Conservation (phyloP, 2,329 filamentous ascomycete species). For the Pezicula rhizophila region DNA sequence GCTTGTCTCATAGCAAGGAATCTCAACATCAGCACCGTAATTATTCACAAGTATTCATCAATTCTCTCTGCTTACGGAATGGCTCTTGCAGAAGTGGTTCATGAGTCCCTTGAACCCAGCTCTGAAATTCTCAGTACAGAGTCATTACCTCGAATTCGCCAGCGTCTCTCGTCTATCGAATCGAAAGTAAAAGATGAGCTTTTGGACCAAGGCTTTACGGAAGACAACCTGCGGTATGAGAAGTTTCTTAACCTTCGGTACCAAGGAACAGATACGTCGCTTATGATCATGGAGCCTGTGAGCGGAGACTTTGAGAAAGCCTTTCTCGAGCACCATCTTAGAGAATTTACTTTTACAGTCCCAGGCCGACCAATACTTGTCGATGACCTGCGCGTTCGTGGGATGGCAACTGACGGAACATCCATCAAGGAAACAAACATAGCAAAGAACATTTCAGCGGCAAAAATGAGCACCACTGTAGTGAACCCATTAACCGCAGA, state of each 20-base stretch:
- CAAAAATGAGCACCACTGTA: no score
- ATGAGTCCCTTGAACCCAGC: slow-evolving; percentile 78
- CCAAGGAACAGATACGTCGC: slow-evolving; percentile 79
- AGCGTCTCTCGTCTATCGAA: no score
- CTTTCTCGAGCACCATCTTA: slow-evolving; percentile 81
- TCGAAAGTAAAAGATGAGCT: slow-evolving; percentile 63
- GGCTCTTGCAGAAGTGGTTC: slow-evolving; percentile 87
- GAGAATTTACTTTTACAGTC: slow-evolving; percentile 89
- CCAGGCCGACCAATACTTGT: slow-evolving; percentile 82
- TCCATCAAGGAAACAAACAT: no score
- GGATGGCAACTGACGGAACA: slow-evolving; percentile 42
- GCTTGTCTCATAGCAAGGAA: slow-evolving; percentile 67
- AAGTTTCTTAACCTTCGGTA: slow-evolving; percentile 95
- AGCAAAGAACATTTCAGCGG: no score
- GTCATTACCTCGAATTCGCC: no score
- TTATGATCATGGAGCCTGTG: slow-evolving; percentile 78
- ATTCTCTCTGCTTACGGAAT: slow-evolving; percentile 89
- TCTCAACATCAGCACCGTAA: slow-evolving; percentile 67
- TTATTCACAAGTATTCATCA: slow-evolving; percentile 82
- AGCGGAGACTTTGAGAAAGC: slow-evolving; percentile 70
- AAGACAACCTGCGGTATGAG: slow-evolving; percentile 72
- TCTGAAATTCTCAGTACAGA: slow-evolving; percentile 44
- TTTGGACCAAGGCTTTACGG: slow-evolving; percentile 71
- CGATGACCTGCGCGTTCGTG: slow-evolving; percentile 81
- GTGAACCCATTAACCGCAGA: no score